Evolutionary conservation across 106 monocot genomes (phyloP).

Genomic region (Allium cepa): DNA sequence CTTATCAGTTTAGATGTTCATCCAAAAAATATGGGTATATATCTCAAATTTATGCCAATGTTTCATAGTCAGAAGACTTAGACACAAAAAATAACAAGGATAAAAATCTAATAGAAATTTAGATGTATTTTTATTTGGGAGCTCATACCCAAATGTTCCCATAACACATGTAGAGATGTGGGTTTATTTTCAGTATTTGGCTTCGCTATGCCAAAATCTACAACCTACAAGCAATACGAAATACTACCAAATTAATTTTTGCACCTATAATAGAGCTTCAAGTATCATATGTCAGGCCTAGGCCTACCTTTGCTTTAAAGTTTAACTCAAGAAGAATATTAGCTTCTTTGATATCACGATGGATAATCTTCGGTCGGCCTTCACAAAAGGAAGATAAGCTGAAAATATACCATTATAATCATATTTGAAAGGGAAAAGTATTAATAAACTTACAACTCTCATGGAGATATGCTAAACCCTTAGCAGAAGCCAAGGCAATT

Average conservation of each 20-base stretch:
- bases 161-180: slow-evolving; percentile 89
- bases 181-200: slow-evolving; percentile 43
- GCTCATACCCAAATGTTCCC: slow-evolving; percentile 55
- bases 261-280: no score
- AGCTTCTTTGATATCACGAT: slow-evolving; percentile 88
- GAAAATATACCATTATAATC: no score
- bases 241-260: no score
- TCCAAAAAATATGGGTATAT: no score
- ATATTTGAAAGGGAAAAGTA: no score
- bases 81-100: no score
- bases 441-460: slow-evolving; percentile 48
- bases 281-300: no score
- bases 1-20: no score
- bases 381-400: not conserved
- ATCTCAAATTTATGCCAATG: no score
- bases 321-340: slow-evolving; percentile 90
- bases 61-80: no score
- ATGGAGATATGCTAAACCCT: slow-evolving; percentile 62
- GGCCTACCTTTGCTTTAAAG: slow-evolving; percentile 80
- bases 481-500: slow-evolving; percentile 65
- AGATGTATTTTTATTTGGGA: no score
- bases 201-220: slow-evolving; percentile 95
- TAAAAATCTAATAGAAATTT: no score
- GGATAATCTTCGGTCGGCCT: slow-evolving; percentile 96
- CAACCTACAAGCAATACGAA: slow-evolving; percentile 44